Evolutionary conservation across 768 basidiomycete genomes (phyloP), one percentile per base, ranked within the genome.

Genomic region (Tulasnella calospora): DNA sequence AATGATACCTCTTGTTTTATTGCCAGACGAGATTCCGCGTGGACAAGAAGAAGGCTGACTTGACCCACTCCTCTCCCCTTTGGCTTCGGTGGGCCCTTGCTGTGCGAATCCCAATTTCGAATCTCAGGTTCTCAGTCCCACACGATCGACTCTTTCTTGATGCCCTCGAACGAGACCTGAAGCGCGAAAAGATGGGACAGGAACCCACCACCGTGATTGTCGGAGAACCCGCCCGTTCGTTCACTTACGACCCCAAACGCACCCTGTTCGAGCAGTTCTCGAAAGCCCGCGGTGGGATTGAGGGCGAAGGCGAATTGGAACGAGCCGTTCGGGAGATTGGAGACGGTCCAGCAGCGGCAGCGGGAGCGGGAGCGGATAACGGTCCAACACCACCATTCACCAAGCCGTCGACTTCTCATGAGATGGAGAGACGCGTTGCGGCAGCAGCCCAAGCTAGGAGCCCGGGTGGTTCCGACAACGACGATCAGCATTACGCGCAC

Each of bases 111-210:
- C 61, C 35, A 69, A 72, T 75, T 51, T 12, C 55, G 38, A 69
- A 46, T 41, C 73, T 7, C 83, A 96, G 94, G 95, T 98, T 95
- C 86, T 96, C 95, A 8, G 96, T 98, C 8, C 96, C 96, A 2
- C 96, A 98, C 80, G 96, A 98, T 84, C 92, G 96, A 44, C 92
- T 98, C 77, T 98, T 98, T 88, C 90, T 98, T 74, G 96, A 98
- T 83, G 96, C 96, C 27, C 89, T 98, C 71, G 96, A 98, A 84
- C 92, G 96, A 71, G 96, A 98, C 84, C 89, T 98, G 78, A 98
- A 97, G 86, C 90, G 96, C 41, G 96, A 98, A 85, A 97, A 96
- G 85, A 92, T 93, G 87, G 93, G 94, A 0, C 87, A 89, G 57
- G 94, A 95, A 83, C 89, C 95, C 0, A 97, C 96, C 2, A 97